Conservation (phyloP, 352 stramenopile genomes). For the Globisporangium cederbergense region DNA sequence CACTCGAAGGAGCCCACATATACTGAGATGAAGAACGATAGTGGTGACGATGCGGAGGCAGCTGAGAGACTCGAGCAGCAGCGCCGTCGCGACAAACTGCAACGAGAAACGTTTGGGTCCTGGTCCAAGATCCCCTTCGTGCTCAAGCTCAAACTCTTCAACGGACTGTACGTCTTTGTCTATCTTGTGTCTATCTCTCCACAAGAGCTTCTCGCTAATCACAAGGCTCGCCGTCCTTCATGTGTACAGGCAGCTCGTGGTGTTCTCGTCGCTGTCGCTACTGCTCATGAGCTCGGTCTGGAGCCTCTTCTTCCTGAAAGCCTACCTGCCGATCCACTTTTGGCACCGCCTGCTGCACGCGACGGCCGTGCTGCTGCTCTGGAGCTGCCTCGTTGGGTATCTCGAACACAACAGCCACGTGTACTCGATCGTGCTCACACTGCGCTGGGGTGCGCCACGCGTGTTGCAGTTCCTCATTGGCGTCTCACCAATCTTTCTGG, state of each 20-base stretch:
- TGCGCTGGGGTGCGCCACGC: slow-evolving; percentile 73
- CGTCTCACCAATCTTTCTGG: slow-evolving; percentile 86
- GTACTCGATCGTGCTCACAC: slow-evolving; percentile 90
- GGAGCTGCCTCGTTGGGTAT: slow-evolving; percentile 81
- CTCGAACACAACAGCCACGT: slow-evolving; percentile 84
- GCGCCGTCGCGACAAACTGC: not conserved
- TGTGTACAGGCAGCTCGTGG: slow-evolving; percentile 47
- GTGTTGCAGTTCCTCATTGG: slow-evolving; percentile 87
- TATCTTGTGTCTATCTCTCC: not conserved
- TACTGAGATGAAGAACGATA: not conserved
- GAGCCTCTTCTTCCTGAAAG: slow-evolving; percentile 70
- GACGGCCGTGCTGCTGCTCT: slow-evolving; percentile 72
- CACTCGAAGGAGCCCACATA: not conserved
- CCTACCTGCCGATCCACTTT: slow-evolving; percentile 70
- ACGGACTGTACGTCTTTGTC: slow-evolving; percentile 46
- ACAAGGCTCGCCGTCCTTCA: too few species aligned
- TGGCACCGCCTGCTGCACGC: slow-evolving; percentile 72
- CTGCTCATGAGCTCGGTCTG: slow-evolving; percentile 62
- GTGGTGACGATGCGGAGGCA: not conserved
- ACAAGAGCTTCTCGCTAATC: not conserved
- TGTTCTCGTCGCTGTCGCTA: slow-evolving; percentile 45
- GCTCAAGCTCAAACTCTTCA: slow-evolving; percentile 66
- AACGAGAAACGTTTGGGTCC: slow-evolving; percentile 15
- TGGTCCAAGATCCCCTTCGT: slow-evolving; percentile 39
- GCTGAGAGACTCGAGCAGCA: not conserved